A percentile compares a stretch with the other conserved stretches of the same genome.
phyloP scores from a whole-genome alignment of 2,329 filamentous ascomycete species.

The Capronia americana region DNA sequence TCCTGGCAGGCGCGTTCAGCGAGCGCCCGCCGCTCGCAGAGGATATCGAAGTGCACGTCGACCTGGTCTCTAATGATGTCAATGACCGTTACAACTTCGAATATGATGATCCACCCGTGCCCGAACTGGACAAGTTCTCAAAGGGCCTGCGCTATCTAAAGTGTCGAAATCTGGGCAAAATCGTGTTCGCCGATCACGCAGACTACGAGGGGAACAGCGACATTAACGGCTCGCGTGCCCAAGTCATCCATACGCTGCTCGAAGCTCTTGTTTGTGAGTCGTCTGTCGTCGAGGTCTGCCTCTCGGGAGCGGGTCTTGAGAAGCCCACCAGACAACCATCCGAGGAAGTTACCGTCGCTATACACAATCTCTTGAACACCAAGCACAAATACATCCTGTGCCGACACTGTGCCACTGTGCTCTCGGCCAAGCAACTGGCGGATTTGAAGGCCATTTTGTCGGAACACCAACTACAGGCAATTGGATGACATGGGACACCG shows the following conservation, averaged over 20 bases:
- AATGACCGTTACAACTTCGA: constrained; percentile 1
- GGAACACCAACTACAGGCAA: background rate
- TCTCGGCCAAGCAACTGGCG: background rate
- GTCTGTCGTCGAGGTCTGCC: background rate
- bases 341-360: background rate
- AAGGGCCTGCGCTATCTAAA: background rate
- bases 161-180: background rate
- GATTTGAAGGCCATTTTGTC: background rate
- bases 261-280: background rate
- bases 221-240: background rate
- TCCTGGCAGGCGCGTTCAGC: background rate
- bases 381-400: background rate
- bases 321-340: background rate
- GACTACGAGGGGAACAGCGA: background rate
- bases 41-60: background rate
- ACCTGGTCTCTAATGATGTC: background rate
- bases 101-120: background rate
- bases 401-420: background rate
- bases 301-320: background rate
- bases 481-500: background rate
- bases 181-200: background rate
- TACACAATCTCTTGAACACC: background rate
- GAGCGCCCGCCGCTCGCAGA: background rate
- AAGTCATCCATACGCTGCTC: background rate
- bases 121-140: background rate